A percentile compares a stretch with the other conserved stretches of the same genome.
Evolutionary conservation across 164 flowering plant species (phyloP).

Genomic region (Macadamia tetraphylla): DNA sequence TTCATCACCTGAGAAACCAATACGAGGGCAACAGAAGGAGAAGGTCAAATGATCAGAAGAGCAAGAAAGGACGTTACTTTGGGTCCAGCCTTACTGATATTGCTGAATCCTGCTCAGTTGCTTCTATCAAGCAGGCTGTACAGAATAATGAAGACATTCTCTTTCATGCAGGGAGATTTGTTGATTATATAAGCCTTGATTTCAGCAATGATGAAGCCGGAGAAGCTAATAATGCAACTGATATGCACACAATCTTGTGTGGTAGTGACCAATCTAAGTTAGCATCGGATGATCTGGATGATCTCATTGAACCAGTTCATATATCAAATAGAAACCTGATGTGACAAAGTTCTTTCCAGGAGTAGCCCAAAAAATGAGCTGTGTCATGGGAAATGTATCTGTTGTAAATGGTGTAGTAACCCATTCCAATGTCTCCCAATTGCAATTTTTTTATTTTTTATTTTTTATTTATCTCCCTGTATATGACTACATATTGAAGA

Average conservation of each 20-base stretch:
- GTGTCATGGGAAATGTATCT: background rate
- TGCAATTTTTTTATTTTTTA: background rate
- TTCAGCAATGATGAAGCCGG: conserved; percentile 39
- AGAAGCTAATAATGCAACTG: conserved; percentile 13
- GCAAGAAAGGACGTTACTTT: conserved; percentile 60
- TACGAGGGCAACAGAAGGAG: conserved; percentile 41
- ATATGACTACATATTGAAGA: background rate
- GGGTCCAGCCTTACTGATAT: conserved; percentile 27
- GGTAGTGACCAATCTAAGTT: conserved; percentile 20
- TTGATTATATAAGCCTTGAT: conserved; percentile 68
- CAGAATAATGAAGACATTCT: conserved; percentile 24
- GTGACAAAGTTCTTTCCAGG: background rate
- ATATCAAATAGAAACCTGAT: conserved; percentile 22
- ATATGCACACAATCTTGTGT: conserved; percentile 9
- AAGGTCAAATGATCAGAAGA: conserved; percentile 34
- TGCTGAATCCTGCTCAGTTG: conserved; percentile 17
- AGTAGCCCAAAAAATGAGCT: background rate
- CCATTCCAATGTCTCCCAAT: too few species aligned
- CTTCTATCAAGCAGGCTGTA: conserved; percentile 19
- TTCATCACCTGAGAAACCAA: conserved; percentile 73
- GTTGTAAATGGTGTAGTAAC: background rate
- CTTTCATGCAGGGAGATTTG: conserved; percentile 26
- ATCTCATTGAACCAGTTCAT: conserved; percentile 46
- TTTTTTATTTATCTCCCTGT: background rate
- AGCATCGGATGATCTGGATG: conserved; percentile 34